A percentile compares a stretch with the other conserved stretches of the same genome.
These are phyloP conservation scores for Paxillus involutus DNA, from an alignment of 768 basidiomycete species.

Conservation along the genomic window DNA sequence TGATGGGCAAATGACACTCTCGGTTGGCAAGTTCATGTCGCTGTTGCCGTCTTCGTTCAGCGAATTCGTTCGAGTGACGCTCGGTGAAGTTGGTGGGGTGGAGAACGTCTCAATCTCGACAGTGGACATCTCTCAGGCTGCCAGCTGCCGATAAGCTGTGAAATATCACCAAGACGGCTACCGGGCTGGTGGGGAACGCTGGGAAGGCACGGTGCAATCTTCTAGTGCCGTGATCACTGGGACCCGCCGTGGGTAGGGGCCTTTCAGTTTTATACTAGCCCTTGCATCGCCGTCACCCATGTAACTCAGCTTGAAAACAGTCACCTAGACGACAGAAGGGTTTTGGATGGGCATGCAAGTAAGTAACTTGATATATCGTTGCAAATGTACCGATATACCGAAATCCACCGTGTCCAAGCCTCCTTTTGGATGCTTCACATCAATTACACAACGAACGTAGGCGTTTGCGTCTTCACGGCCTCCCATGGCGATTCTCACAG, in stretches of 20 bases:
- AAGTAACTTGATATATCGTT: too few relatives aligned
- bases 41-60: conserved; percentile 7
- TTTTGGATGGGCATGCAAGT: background rate
- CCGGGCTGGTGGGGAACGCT: conserved; percentile 6
- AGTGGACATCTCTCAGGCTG: conserved; percentile 27
- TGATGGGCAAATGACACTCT: conserved; percentile 33
- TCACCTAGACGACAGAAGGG: conserved; percentile 25
- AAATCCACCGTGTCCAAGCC: background rate
- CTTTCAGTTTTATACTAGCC: conserved; percentile 22
- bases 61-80: conserved; percentile 22
- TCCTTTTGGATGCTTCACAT: conserved; percentile 3
- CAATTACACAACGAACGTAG: conserved; percentile 18
- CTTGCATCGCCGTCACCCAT: background rate
- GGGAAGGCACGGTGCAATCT: conserved; percentile 7
- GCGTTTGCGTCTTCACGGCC: conserved; percentile 2
- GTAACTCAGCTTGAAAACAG: conserved; percentile 12
- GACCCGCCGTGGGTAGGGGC: background rate
- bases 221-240: background rate
- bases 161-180: background rate
- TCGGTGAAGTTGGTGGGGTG: conserved; percentile 45
- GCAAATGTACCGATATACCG: background rate
- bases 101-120: conserved; percentile 41
- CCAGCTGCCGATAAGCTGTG: conserved; percentile 6
- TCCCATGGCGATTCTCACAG: conserved; percentile 23
- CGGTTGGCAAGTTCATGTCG: conserved; percentile 12